Percentiles rank a stretch among this genome's conserved stretches.
Evolutionary conservation across 768 basidiomycete genomes (phyloP).

Genomic region (Panellus pusillus): DNA sequence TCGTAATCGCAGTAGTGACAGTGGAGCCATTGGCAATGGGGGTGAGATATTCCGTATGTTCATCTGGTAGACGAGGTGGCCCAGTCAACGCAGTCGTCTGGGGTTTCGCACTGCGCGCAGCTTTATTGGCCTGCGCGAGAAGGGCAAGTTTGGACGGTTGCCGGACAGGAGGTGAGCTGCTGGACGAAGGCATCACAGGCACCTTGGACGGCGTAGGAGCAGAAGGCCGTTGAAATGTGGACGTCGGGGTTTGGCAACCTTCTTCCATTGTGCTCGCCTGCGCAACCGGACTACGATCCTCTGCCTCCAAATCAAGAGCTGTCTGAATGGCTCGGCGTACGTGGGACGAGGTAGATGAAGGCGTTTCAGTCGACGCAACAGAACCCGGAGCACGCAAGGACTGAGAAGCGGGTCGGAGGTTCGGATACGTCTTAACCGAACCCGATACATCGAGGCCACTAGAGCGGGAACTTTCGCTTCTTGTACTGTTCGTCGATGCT

Average conservation of each 20-base stretch:
- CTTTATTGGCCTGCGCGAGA: slow-evolving; percentile 64
- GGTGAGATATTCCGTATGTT: slow-evolving; percentile 68
- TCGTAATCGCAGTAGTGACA: slow-evolving; percentile 84
- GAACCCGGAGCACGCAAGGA: slow-evolving; percentile 46
- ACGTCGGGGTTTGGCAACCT: slow-evolving; percentile 25
- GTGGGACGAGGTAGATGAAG: slow-evolving; percentile 57
- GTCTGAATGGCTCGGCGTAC: slow-evolving; percentile 66
- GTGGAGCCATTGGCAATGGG: slow-evolving; percentile 82
- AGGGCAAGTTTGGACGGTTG: slow-evolving; percentile 73
- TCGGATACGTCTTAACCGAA: slow-evolving; percentile 73
- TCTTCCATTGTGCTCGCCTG: slow-evolving; percentile 17
- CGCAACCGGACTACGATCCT: slow-evolving; percentile 35
- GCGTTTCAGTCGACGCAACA: slow-evolving; percentile 29
- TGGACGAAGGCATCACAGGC: slow-evolving; percentile 21
- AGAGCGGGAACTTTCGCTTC: slow-evolving; percentile 54
- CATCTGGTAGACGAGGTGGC: slow-evolving; percentile 39
- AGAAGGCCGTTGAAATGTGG: slow-evolving; percentile 24
- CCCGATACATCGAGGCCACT: slow-evolving; percentile 54
- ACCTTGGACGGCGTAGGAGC: slow-evolving; percentile 27
- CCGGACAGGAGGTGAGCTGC: slow-evolving; percentile 27
- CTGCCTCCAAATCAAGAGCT: slow-evolving; percentile 63
- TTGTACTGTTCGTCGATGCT: slow-evolving; percentile 45
- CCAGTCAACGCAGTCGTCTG: slow-evolving; percentile 26
- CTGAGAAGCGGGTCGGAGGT: slow-evolving; percentile 63
- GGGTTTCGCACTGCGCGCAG: slow-evolving; percentile 47